Base-by-base conservation (phyloP, 1,284 basidiomycete genomes). In the Trametes polyzona region DNA sequence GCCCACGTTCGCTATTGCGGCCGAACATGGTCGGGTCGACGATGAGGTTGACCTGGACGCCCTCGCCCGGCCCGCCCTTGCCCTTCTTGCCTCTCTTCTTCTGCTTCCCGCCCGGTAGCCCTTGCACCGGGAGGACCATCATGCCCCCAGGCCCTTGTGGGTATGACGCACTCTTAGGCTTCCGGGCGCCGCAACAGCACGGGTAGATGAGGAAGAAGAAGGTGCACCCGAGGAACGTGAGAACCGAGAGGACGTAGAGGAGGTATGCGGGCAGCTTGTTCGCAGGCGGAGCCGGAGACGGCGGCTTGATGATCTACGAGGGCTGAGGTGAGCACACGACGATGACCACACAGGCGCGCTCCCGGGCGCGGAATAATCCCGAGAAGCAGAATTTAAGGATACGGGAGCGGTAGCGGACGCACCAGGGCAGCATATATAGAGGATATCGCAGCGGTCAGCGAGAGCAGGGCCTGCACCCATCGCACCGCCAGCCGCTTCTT, bases 21-120 rank as follows among this genome's bases (percentile, higher is more conserved):
- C 74, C 77, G 42, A 89, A 86, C 59, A 82, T 79, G 3, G 74
- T 74, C 8, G 87, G 86, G 67, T 88, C 86, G 29, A 88, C 84
- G 59, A 88, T 88, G 42, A 88, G 74, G 67, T 88, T 90, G 49
- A 88, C 85, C 57, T 88, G 86, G 0, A 89, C 82, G 62, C 81
- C 76, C 39, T 78, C 76, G 42, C 67, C 67, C 9, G 63, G 67
- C 32, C 67, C 66, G 10, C 68, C 69, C 57, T 74, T 68, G 37
- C 61, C 59, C 32, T 66, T 69, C 55, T 72, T 73, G 23, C 64
- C 68, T 51, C 74, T 74, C 50, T 75, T 77, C 57, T 75, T 77
- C 56, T 74, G 73, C 58, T 76, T 68, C 9, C 67, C 77, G 2
- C 71, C 73, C 0, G 76, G 76, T 6, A 80, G 66, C 17, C 75